Percentiles rank a stretch among this genome's conserved stretches.
Conservation (phyloP, 108 stramenopile species). For the Fragilariopsis cylindrus region DNA sequence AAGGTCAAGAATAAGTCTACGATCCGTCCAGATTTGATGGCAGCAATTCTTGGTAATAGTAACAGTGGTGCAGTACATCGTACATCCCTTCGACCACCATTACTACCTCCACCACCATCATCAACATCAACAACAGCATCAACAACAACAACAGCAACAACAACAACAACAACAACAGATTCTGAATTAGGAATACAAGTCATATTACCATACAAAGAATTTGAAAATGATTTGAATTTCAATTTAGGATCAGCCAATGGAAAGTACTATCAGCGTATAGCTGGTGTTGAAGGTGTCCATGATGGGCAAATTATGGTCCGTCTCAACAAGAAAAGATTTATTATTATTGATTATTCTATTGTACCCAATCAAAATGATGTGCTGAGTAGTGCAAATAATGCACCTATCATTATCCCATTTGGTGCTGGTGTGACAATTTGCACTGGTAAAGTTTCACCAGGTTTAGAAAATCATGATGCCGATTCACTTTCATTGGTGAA, state of each 20-base stretch:
- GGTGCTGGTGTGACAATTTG: slow-evolving; percentile 65
- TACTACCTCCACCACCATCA: no score
- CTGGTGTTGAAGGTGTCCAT: slow-evolving; percentile 57
- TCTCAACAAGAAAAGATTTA: slow-evolving; percentile 81
- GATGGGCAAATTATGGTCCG: slow-evolving; percentile 87
- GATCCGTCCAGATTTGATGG: no score
- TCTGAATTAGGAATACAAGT: slow-evolving; percentile 14
- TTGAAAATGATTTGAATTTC: slow-evolving; percentile 52
- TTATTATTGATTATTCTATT: slow-evolving; percentile 72
- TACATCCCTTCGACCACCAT: no score
- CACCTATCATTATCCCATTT: slow-evolving; percentile 53
- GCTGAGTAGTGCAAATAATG: slow-evolving; percentile 27
- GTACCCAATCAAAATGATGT: slow-evolving; percentile 48
- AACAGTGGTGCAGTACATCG: no score
- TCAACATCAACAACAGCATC: no score
- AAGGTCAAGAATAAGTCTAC: no score
- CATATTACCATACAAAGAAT: slow-evolving; percentile 41
- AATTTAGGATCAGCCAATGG: slow-evolving; percentile 77
- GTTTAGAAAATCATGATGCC: no score
- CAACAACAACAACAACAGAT: no score
- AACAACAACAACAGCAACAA: no score
- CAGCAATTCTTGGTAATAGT: no score
- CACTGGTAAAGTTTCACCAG: slow-evolving; percentile 17
- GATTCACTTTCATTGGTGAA: background rate
- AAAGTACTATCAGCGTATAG: slow-evolving; percentile 68